phyloP scores from a whole-genome alignment of 139 green algal genomes.

The Limnomonas spitsbergensis region DNA sequence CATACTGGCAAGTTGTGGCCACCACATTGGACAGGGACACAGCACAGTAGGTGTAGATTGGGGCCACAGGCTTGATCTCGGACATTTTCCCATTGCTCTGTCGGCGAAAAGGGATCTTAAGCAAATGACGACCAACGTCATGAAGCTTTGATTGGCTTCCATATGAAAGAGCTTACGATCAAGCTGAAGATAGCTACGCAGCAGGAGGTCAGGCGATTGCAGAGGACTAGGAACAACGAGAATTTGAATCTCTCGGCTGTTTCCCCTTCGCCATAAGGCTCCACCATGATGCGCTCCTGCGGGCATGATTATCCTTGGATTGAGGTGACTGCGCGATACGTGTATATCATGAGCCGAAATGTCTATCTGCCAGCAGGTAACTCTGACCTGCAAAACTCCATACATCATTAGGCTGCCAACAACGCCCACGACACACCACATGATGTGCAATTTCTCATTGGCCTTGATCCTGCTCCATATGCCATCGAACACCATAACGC shows the following conservation, averaged over 20 bases:
- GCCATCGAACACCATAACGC: background rate
- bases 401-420: slow-evolving; percentile 77
- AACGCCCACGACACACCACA: slow-evolving; percentile 50
- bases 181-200: slow-evolving; percentile 53
- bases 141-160: background rate
- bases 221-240: slow-evolving; percentile 92
- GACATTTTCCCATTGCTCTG: slow-evolving; percentile 2
- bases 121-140: background rate
- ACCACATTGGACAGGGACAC: slow-evolving; percentile 91
- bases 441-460: slow-evolving; percentile 51
- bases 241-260: slow-evolving; percentile 78
- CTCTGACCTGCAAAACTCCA: slow-evolving; percentile 55
- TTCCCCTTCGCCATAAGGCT: slow-evolving; percentile 56
- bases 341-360: background rate
- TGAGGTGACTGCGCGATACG: background rate
- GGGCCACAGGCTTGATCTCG: slow-evolving; percentile 65
- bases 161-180: background rate
- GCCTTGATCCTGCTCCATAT: slow-evolving; percentile 26
- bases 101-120: background rate
- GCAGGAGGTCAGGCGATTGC: slow-evolving; percentile 75
- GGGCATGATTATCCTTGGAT: background rate
- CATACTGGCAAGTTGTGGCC: slow-evolving; percentile 96
- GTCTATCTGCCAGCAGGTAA: background rate
- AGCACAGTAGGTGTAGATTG: slow-evolving; percentile 70
- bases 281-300: slow-evolving; percentile 94